phyloP scores from a whole-genome alignment of 768 basidiomycete species.

The Suillus bovinus region DNA sequence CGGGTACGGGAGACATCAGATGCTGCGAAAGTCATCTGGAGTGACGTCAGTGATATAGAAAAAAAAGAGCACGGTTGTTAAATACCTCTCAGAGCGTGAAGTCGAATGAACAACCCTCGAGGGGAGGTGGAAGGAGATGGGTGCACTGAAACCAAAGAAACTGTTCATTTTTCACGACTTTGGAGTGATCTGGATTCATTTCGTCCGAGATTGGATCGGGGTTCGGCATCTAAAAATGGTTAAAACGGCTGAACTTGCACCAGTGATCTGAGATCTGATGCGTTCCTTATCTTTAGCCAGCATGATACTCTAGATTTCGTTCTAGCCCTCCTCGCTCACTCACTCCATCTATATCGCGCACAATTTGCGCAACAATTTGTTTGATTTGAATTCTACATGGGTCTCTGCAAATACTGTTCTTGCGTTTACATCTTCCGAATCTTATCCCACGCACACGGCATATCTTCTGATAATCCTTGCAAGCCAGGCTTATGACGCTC shows the following conservation, averaged over 20 bases:
- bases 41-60: conserved; percentile 4
- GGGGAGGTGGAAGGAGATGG: not conserved
- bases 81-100: not conserved
- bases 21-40: conserved; percentile 18
- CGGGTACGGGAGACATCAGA: conserved; percentile 14
- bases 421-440: not conserved
- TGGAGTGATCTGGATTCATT: not conserved
- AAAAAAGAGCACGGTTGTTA: not conserved
- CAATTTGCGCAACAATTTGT: not conserved
- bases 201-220: conserved; percentile 8
- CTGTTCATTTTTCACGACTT: conserved; percentile 1
- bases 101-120: not conserved
- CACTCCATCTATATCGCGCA: not conserved
- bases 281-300: conserved; percentile 19
- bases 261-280: conserved; percentile 19
- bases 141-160: not conserved
- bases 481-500: too few relatives aligned
- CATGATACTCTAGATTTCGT: not conserved
- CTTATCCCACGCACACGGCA: not conserved
- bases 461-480: too few relatives aligned
- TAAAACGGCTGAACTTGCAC: conserved; percentile 19
- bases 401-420: not conserved
- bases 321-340: too few relatives aligned
- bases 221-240: conserved; percentile 6
- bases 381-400: too few relatives aligned